Base-by-base conservation (phyloP, 2,329 filamentous ascomycete species). In the Dactylonectria macrodidyma region DNA sequence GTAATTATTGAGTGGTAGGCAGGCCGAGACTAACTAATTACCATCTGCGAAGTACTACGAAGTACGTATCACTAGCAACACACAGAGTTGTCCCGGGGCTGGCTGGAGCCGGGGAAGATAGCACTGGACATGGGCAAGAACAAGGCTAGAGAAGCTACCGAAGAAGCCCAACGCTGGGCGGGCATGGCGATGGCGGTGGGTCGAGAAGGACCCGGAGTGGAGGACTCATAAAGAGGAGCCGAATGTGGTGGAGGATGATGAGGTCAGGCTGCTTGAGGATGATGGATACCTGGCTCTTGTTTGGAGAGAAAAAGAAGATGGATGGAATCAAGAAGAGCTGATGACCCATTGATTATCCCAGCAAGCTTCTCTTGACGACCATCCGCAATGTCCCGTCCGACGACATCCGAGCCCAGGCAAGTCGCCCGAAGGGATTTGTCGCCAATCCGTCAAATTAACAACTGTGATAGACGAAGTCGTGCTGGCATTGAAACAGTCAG, bases 161-260 rank as follows among this genome's bases (percentile, higher is more conserved):
- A 66, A 73, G 54, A 72, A 66, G 60, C 66, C 73, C 70, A 61
- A 62, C 46, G 46, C 46, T 38, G 48, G 51, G 59, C 59, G 65
- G 62, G 72, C 58, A 71, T 59, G 70, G 65, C 67, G 69, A 66
- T 66, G 52, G 60, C 54, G 70, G 73, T 75, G 73, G 73, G 73
- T 68, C 65, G 47, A 24, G 48, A 59, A 62, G 48, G 60, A 69
- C 58, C 58, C 66, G 57, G 44, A 62, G 67, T 66, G 64, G 71
- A 71, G 68, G 69, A 54, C 48, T 36, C 54, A 38, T 44, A 51
- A 56, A 62, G 62, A 62, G 64, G 64, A 69, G 58, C 63, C 64
- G 63, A 59, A 71, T 59, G 69, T 61, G 44, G 68, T 63, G 68
- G 69, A 67, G 63, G 46, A 30, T 60, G 66, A 69, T 70, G 67